A percentile compares a stretch with the other conserved stretches of the same genome.
Evolutionary conservation across 768 basidiomycete genomes (phyloP).

Genomic region (Suillus lakei): DNA sequence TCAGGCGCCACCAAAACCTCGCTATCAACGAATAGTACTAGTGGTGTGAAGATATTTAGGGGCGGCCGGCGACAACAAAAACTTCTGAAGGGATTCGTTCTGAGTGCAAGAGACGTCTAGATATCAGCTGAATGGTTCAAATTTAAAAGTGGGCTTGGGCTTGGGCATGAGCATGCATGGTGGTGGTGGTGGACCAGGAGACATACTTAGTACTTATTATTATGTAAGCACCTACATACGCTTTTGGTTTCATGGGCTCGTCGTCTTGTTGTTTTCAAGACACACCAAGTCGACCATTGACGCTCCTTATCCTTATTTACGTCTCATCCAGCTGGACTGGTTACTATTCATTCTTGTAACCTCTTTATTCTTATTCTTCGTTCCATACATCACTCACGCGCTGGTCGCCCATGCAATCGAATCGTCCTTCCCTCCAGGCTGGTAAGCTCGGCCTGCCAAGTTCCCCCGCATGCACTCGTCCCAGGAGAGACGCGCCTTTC

Average conservation of each 20-base stretch:
- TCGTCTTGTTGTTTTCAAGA: background rate
- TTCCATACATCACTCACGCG: background rate
- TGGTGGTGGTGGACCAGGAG: no score
- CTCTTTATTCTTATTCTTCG: background rate
- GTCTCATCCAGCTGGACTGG: slow-evolving; percentile 31
- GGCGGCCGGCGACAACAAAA: no score
- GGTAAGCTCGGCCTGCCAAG: slow-evolving; percentile 17
- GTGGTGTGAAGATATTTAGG: no score
- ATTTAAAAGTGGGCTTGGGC: no score
- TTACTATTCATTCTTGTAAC: slow-evolving; percentile 1
- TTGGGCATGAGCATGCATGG: no score
- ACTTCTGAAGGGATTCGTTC: no score
- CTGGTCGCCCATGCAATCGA: slow-evolving; percentile 9
- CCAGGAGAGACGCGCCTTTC: slow-evolving; percentile 5
- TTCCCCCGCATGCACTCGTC: slow-evolving; percentile 16
- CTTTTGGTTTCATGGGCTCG: no score
- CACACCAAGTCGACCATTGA: background rate
- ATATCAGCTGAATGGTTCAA: no score
- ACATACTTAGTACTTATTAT: background rate
- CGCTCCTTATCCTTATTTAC: slow-evolving; percentile 9
- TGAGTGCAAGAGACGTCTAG: no score
- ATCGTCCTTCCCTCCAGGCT: slow-evolving; percentile 2
- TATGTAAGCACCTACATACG: background rate
- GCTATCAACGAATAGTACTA: no score
- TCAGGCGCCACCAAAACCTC: no score